Conservation (phyloP, 2,329 filamentous ascomycete genomes). For the Aureobasidium sp. region DNA sequence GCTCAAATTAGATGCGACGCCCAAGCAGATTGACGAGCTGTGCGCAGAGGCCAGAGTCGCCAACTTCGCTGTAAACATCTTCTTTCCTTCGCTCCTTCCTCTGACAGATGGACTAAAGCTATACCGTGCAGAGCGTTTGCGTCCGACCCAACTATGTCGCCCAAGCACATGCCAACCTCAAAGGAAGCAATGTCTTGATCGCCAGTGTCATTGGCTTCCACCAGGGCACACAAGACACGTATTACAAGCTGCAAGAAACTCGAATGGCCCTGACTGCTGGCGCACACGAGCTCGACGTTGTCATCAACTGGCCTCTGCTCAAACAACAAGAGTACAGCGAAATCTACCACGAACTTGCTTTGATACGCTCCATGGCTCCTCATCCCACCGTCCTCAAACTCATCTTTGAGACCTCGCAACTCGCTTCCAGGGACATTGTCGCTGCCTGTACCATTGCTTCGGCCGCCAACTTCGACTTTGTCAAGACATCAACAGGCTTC, state of each 20-base stretch:
- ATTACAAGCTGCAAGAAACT: conserved; percentile 47
- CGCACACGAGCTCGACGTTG: conserved; percentile 52
- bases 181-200: conserved; percentile 42
- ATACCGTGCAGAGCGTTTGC: conserved; percentile 45
- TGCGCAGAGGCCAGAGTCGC: conserved; percentile 48
- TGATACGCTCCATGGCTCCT: conserved; percentile 43
- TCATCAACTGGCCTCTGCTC: conserved; percentile 49
- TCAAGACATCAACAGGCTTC: conserved; percentile 57
- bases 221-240: conserved; percentile 49
- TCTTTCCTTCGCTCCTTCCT: not conserved
- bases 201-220: conserved; percentile 56
- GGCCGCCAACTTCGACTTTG: conserved; percentile 49
- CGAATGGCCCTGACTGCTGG: conserved; percentile 43
- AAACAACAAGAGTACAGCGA: conserved; percentile 35
- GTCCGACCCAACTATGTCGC: conserved; percentile 49
- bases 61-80: conserved; percentile 36
- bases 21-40: conserved; percentile 45
- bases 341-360: conserved; percentile 48
- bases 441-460: conserved; percentile 47
- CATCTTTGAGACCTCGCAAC: conserved; percentile 53
- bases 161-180: conserved; percentile 43
- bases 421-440: conserved; percentile 44
- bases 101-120: not conserved
- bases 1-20: conserved; percentile 43
- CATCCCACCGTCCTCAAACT: conserved; percentile 44